Evolutionary conservation across 176 grass and related monocot genomes (phyloP).

Genomic region (Leersia perrieri): DNA sequence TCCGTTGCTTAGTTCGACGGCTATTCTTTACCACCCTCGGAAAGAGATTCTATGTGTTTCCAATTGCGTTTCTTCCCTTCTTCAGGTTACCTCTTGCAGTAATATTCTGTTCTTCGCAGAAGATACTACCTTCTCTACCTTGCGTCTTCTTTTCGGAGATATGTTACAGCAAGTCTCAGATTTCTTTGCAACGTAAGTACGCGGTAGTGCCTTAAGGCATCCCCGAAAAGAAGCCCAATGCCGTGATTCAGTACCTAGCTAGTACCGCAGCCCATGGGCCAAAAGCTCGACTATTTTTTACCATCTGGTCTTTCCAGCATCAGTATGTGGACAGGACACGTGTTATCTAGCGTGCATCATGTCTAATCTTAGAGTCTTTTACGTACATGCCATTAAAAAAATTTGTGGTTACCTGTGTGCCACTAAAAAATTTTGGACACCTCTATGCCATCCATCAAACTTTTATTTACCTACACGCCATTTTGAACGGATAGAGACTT

Average conservation of each 20-base stretch:
- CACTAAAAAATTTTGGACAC: no score
- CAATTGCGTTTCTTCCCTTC: not conserved
- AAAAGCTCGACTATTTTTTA: not conserved
- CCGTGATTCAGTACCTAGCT: not conserved
- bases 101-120: not conserved
- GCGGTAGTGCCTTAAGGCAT: not conserved
- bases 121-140: not conserved
- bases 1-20: constrained; percentile 27
- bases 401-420: no score
- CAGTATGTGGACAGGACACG: not conserved
- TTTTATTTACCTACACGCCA: no score
- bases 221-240: not conserved
- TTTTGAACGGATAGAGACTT: no score
- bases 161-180: not conserved
- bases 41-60: not conserved
- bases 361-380: no score
- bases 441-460: no score
- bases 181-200: not conserved
- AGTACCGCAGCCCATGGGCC: not conserved
- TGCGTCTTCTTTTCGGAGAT: no score
- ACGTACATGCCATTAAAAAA: no score
- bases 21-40: not conserved
- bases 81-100: not conserved
- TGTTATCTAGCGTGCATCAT: not conserved
- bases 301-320: not conserved